These are phyloP conservation scores for Alternaria consortialis DNA, from an alignment of 2,329 filamentous ascomycete species.

Conservation along the genomic window DNA sequence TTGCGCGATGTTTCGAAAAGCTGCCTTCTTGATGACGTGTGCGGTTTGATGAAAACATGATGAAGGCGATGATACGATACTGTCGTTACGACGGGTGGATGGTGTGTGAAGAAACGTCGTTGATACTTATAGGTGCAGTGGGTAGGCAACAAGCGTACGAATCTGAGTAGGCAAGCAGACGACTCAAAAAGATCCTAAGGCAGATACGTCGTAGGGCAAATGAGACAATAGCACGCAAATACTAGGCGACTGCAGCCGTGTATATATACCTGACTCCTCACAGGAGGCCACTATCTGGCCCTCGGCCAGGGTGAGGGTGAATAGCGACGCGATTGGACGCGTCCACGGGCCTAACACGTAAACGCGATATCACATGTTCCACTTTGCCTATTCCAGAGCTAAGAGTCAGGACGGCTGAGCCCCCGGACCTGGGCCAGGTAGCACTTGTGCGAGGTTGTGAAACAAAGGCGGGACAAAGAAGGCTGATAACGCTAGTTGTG, in stretches of 20 bases:
- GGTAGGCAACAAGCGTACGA: slow-evolving; percentile 46
- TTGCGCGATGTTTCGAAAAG: slow-evolving; percentile 52
- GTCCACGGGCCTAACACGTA: slow-evolving; percentile 37
- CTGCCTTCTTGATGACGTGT: slow-evolving; percentile 44
- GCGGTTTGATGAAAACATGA: slow-evolving; percentile 50
- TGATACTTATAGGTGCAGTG: slow-evolving; percentile 40
- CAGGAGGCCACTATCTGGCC: slow-evolving; percentile 44
- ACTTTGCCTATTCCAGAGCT: slow-evolving; percentile 29
- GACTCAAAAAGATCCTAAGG: slow-evolving; percentile 38
- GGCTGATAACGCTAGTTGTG: slow-evolving; percentile 30
- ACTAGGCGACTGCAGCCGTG: slow-evolving; percentile 33
- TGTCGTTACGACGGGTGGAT: background rate
- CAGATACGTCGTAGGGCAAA: slow-evolving; percentile 37
- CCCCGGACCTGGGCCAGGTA: slow-evolving; percentile 31
- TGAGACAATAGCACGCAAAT: slow-evolving; percentile 39
- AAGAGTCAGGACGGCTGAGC: slow-evolving; percentile 41
- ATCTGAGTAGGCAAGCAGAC: slow-evolving; percentile 36
- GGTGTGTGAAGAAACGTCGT: slow-evolving; percentile 26
- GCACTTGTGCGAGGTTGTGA: slow-evolving; percentile 44
- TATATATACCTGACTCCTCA: slow-evolving; percentile 47
- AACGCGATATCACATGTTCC: slow-evolving; percentile 51
- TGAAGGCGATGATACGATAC: slow-evolving; percentile 24
- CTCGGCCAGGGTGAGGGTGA: slow-evolving; percentile 36
- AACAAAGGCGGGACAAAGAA: slow-evolving; percentile 37
- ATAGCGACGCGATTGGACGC: slow-evolving; percentile 49